A percentile compares a stretch with the other conserved stretches of the same genome.
Conservation (phyloP, 2,329 filamentous ascomycete species). For the Fusarium miscanthi region DNA sequence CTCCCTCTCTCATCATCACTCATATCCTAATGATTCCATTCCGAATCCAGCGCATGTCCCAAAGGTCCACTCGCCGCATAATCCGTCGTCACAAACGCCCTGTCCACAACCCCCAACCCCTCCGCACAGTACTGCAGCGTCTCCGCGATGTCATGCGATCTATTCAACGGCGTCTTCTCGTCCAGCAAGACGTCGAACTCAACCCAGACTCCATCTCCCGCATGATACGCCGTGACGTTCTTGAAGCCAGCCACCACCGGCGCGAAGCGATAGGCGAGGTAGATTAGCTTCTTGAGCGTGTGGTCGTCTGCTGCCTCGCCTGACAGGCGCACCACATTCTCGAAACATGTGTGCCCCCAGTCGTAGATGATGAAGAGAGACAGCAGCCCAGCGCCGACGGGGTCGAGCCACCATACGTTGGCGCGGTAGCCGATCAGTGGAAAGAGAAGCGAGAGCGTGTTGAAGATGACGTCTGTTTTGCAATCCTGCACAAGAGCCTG, state of each 20-base stretch:
- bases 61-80: slow-evolving; percentile 49
- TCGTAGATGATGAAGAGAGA: slow-evolving; percentile 77
- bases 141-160: slow-evolving; percentile 50
- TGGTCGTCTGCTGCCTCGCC: slow-evolving; percentile 48
- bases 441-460: slow-evolving; percentile 87
- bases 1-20: background rate
- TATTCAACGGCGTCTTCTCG: slow-evolving; percentile 47
- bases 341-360: slow-evolving; percentile 67
- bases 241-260: slow-evolving; percentile 49
- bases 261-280: slow-evolving; percentile 49
- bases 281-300: slow-evolving; percentile 48
- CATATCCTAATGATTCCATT: slow-evolving; percentile 38
- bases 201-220: slow-evolving; percentile 50
- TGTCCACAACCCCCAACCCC: slow-evolving; percentile 46
- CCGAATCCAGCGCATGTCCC: slow-evolving; percentile 46
- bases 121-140: slow-evolving; percentile 51
- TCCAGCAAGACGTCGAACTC: slow-evolving; percentile 49
- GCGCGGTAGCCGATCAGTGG: slow-evolving; percentile 73
- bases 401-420: slow-evolving; percentile 74
- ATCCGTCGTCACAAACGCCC: slow-evolving; percentile 51
- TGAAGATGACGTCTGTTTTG: slow-evolving; percentile 84
- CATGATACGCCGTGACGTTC: slow-evolving; percentile 50
- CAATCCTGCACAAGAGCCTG: slow-evolving; percentile 68
- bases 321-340: slow-evolving; percentile 47
- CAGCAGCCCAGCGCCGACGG: slow-evolving; percentile 68